phyloP scores from a whole-genome alignment of 495 filamentous ascomycete species.

The Neurospora intermedia region DNA sequence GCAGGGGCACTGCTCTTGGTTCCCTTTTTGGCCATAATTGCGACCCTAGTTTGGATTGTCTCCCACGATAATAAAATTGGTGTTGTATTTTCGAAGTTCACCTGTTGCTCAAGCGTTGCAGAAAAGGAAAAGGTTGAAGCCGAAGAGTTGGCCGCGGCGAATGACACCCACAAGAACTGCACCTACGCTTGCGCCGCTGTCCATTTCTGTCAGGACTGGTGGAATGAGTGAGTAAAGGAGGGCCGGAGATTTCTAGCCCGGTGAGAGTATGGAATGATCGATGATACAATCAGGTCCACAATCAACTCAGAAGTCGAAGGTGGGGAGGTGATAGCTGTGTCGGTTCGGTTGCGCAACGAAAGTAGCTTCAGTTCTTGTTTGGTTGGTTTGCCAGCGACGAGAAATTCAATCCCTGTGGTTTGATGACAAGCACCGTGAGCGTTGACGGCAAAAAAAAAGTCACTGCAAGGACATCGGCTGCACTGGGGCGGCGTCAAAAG shows the following conservation, averaged over 20 bases:
- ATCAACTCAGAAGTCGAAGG: background rate
- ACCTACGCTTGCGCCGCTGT: slow-evolving; percentile 1
- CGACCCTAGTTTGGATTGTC: background rate
- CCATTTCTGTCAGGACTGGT: background rate
- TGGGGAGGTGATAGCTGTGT: background rate
- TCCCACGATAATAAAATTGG: background rate
- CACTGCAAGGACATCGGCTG: background rate
- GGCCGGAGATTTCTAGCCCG: background rate
- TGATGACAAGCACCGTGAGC: background rate
- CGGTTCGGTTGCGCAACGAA: background rate
- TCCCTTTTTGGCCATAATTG: slow-evolving; percentile 36
- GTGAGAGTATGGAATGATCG: background rate
- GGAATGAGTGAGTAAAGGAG: background rate
- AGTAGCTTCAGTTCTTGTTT: background rate
- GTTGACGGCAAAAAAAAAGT: background rate
- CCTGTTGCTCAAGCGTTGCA: background rate
- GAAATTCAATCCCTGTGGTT: background rate
- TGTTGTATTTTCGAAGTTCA: background rate
- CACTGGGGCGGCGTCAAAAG: background rate
- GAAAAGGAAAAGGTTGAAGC: background rate
- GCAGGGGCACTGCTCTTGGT: slow-evolving; percentile 31
- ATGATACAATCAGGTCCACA: background rate
- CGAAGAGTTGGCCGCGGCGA: background rate
- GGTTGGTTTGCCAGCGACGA: background rate
- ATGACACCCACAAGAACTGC: background rate